phyloP scores from a whole-genome alignment of 768 basidiomycete genomes.

The Daedaleopsis nitida region DNA sequence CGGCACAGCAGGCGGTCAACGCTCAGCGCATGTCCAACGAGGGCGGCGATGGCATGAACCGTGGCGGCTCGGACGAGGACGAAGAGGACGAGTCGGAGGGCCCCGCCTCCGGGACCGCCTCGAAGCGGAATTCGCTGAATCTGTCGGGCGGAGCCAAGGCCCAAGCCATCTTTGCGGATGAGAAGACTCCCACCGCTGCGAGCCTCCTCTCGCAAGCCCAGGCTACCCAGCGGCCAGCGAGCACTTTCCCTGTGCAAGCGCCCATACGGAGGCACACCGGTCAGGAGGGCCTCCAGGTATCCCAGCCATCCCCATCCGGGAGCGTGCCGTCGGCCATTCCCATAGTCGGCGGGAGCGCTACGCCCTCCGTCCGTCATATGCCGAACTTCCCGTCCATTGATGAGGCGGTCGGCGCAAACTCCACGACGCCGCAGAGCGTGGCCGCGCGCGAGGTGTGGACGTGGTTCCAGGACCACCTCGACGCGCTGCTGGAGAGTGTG shows the following conservation, averaged over 20 bases:
- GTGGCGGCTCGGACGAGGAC: constrained; percentile 73
- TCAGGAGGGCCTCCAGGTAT: constrained; percentile 53
- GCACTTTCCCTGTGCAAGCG: constrained; percentile 65
- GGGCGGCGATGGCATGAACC: constrained; percentile 56
- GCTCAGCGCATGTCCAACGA: constrained; percentile 74
- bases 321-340: constrained; percentile 44
- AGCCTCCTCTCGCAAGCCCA: constrained; percentile 79
- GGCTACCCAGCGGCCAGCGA: constrained; percentile 59
- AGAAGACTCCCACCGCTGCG: constrained; percentile 86
- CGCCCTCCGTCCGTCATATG: constrained; percentile 71
- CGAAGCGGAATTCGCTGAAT: constrained; percentile 75
- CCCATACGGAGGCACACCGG: constrained; percentile 73
- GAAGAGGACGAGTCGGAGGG: constrained; percentile 88
- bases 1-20: constrained; percentile 73
- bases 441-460: constrained; percentile 88
- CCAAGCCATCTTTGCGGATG: constrained; percentile 54
- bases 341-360: constrained; percentile 49
- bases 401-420: constrained; percentile 76
- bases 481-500: constrained; percentile 77
- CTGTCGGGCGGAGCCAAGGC: constrained; percentile 66
- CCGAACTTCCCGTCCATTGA: constrained; percentile 85
- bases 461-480: constrained; percentile 91
- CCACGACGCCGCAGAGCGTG: constrained; percentile 74
- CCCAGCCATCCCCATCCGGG: constrained; percentile 51
- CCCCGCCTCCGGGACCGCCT: constrained; percentile 56